Percentiles rank a stretch among this genome's conserved stretches.
These are phyloP conservation scores for Podaxis rugospora DNA, from an alignment of 768 basidiomycete genomes.

Conservation along the genomic window DNA sequence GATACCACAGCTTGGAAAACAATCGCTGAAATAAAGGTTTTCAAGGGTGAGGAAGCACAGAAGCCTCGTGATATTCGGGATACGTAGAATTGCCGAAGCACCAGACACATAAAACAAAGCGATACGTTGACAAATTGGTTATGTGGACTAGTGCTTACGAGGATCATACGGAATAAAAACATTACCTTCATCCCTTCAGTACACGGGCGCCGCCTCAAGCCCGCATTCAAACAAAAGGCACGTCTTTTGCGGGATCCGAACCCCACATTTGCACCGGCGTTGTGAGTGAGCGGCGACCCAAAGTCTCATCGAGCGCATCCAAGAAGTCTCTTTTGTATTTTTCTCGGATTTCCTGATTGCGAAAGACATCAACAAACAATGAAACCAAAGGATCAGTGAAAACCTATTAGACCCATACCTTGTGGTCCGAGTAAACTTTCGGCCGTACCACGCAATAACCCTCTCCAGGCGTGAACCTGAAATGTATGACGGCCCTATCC, in stretches of 20 bases:
- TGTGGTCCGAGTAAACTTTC: not conserved
- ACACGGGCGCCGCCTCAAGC: not conserved
- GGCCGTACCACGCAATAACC: not conserved
- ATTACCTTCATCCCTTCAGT: not conserved
- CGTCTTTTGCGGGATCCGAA: not conserved
- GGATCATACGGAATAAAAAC: not conserved
- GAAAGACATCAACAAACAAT: not conserved
- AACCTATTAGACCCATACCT: not conserved
- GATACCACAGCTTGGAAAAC: too few species aligned
- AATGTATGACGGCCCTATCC: constrained; percentile 3
- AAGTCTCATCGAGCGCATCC: not conserved
- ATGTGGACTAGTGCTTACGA: too few species aligned
- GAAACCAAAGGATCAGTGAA: not conserved
- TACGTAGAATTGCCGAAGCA: too few species aligned
- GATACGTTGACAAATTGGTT: too few species aligned
- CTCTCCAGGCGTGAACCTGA: not conserved
- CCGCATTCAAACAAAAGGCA: not conserved
- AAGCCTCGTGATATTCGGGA: too few species aligned
- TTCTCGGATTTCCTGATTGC: not conserved
- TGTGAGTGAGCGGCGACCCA: not conserved
- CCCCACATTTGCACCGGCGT: not conserved
- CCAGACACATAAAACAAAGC: too few species aligned
- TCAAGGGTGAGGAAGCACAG: too few species aligned
- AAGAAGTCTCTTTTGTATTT: constrained; percentile 1
- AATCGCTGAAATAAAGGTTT: too few species aligned